A percentile compares a stretch with the other conserved stretches of the same genome.
These are phyloP conservation scores for Colletotrichum plurivorum DNA, from an alignment of 2,329 filamentous ascomycete species.

Conservation along the genomic window DNA sequence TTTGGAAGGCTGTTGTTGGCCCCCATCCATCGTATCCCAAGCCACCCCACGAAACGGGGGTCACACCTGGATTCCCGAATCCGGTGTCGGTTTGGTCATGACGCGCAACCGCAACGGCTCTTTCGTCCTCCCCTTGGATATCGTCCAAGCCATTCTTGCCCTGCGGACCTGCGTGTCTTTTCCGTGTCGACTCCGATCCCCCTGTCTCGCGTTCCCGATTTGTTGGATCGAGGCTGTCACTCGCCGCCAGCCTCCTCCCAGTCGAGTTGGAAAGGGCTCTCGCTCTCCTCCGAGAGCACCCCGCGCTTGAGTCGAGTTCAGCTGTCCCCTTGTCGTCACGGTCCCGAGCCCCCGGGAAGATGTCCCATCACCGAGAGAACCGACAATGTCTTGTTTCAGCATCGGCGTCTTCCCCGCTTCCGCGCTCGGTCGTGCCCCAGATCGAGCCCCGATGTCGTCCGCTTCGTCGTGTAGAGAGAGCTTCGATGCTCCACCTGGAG, in stretches of 20 bases:
- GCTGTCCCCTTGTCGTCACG: background rate
- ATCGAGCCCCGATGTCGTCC: constrained; percentile 32
- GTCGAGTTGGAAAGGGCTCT: background rate
- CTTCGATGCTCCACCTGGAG: constrained; percentile 31
- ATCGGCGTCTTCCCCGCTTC: constrained; percentile 28
- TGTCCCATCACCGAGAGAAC: constrained; percentile 17
- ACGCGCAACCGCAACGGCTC: constrained; percentile 22
- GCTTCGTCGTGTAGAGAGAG: constrained; percentile 20
- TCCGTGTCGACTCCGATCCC: constrained; percentile 23
- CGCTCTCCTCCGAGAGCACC: background rate
- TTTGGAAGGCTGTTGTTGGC: constrained; percentile 21
- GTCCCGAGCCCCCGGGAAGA: constrained; percentile 9
- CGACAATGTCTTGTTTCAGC: constrained; percentile 21
- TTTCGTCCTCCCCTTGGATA: constrained; percentile 1
- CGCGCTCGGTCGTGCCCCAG: constrained; percentile 21
- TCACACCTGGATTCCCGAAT: constrained; percentile 31
- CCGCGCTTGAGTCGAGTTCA: background rate
- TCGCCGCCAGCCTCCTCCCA: background rate
- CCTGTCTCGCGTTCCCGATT: constrained; percentile 10
- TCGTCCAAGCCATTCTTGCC: constrained; percentile 2
- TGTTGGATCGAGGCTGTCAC: constrained; percentile 9
- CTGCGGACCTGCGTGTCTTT: constrained; percentile 6
- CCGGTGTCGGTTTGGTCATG: constrained; percentile 28
- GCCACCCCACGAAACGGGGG: constrained; percentile 38
- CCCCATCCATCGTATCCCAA: constrained; percentile 29